phyloP scores from a whole-genome alignment of 2,329 filamentous ascomycete species.

The Nigrograna mackinnonii region DNA sequence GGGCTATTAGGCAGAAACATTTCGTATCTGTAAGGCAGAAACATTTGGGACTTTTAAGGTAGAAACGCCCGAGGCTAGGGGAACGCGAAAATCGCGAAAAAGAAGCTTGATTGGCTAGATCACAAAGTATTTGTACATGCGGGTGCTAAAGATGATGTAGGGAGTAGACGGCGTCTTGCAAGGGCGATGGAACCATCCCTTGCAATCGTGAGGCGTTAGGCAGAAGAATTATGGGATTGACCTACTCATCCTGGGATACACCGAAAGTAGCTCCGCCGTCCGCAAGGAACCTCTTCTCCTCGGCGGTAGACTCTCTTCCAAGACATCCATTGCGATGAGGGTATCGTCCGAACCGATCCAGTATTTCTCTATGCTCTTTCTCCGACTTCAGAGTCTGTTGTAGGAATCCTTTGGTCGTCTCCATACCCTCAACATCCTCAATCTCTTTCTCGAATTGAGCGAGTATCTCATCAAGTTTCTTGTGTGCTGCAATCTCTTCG shows the following conservation, averaged over 20 bases:
- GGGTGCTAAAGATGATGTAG: too few species aligned
- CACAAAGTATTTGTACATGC: too few species aligned
- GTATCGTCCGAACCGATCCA: constrained; percentile 61
- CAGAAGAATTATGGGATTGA: too few species aligned
- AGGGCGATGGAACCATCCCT: too few species aligned
- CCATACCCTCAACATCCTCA: constrained; percentile 27
- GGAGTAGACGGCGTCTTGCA: too few species aligned
- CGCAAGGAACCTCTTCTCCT: constrained; percentile 56
- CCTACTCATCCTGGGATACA: constrained; percentile 12
- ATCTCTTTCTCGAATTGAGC: constrained; percentile 38
- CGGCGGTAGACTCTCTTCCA: constrained; percentile 52
- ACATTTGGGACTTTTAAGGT: too few species aligned
- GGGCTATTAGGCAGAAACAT: too few species aligned
- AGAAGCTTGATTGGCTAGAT: too few species aligned
- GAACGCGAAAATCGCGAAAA: too few species aligned
- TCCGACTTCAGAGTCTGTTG: constrained; percentile 42
- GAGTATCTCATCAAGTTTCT: constrained; percentile 38
- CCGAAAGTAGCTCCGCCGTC: constrained; percentile 49
- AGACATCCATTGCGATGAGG: constrained; percentile 60
- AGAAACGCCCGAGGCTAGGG: too few species aligned
- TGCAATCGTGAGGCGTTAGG: too few species aligned
- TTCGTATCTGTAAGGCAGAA: too few species aligned
- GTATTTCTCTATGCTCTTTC: constrained; percentile 53
- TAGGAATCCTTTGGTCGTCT: constrained; percentile 29
- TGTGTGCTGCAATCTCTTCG: constrained; percentile 54